phyloP scores from a whole-genome alignment of 805 yeast species.

The Geotrichum ghanense region DNA sequence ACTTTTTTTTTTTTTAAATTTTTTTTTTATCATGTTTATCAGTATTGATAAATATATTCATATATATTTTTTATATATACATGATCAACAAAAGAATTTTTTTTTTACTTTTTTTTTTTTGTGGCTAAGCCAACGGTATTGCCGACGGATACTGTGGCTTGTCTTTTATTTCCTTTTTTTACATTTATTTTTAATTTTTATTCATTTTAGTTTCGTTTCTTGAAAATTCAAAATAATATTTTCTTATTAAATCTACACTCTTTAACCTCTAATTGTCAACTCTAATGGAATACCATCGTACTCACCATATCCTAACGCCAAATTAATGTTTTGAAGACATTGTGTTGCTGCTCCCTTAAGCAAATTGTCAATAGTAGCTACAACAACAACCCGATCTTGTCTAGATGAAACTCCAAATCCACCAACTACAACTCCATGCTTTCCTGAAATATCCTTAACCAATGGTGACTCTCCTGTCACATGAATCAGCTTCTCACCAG shows the following conservation, averaged over 20 bases:
- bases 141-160: too few relatives aligned
- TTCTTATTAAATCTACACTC: not conserved
- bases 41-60: too few relatives aligned
- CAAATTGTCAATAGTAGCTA: conserved; percentile 91
- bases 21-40: too few relatives aligned
- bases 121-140: too few relatives aligned
- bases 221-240: too few relatives aligned
- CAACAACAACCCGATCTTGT: conserved; percentile 83
- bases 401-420: conserved; percentile 89
- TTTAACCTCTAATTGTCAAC: conserved; percentile 18
- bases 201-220: too few relatives aligned
- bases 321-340: conserved; percentile 90
- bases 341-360: conserved; percentile 98
- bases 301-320: conserved; percentile 83
- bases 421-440: conserved; percentile 91
- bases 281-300: conserved; percentile 81
- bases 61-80: too few relatives aligned
- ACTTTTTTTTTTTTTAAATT: too few relatives aligned
- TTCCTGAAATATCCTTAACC: conserved; percentile 83
- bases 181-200: too few relatives aligned
- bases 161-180: too few relatives aligned
- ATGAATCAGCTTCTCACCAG: conserved; percentile 73
- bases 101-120: too few relatives aligned
- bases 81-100: too few relatives aligned
- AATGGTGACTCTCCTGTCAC: conserved; percentile 88